These are phyloP conservation scores for Starmerella scarabaei DNA, from an alignment of 805 yeast species.

Conservation along the genomic window DNA sequence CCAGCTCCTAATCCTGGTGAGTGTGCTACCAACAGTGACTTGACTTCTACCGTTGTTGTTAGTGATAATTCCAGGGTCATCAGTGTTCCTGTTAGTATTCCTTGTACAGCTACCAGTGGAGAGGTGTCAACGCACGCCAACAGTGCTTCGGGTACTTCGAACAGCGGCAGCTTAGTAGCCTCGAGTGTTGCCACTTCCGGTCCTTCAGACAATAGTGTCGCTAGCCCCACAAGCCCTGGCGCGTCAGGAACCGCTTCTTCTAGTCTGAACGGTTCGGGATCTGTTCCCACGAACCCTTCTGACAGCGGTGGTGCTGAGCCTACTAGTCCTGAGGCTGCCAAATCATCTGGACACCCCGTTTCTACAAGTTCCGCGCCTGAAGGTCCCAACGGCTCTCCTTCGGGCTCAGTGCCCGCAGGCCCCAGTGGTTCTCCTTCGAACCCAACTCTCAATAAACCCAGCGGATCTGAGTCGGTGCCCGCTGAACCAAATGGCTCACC, in stretches of 20 bases:
- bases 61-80: constrained; percentile 6
- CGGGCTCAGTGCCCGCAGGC: too few relatives aligned
- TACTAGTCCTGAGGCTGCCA: too few relatives aligned
- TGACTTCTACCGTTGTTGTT: constrained; percentile 5
- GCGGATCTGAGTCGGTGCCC: too few relatives aligned
- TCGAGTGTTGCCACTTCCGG: background rate
- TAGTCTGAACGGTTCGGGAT: too few relatives aligned
- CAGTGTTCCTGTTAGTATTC: constrained; percentile 5
- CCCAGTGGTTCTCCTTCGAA: too few relatives aligned
- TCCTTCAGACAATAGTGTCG: background rate
- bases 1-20: constrained; percentile 4
- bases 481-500: too few relatives aligned
- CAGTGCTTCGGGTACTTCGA: background rate
- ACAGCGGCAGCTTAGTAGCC: background rate
- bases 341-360: too few relatives aligned
- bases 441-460: too few relatives aligned
- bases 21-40: constrained; percentile 1
- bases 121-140: background rate
- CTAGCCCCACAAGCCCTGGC: background rate
- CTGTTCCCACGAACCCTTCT: too few relatives aligned
- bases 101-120: constrained; percentile 2
- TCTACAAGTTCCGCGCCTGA: too few relatives aligned
- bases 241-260: background rate
- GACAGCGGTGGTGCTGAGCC: too few relatives aligned
- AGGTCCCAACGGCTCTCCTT: too few relatives aligned